Conservation (phyloP, 1,139 yeast genomes). For the Blastobotrys persicus region DNA sequence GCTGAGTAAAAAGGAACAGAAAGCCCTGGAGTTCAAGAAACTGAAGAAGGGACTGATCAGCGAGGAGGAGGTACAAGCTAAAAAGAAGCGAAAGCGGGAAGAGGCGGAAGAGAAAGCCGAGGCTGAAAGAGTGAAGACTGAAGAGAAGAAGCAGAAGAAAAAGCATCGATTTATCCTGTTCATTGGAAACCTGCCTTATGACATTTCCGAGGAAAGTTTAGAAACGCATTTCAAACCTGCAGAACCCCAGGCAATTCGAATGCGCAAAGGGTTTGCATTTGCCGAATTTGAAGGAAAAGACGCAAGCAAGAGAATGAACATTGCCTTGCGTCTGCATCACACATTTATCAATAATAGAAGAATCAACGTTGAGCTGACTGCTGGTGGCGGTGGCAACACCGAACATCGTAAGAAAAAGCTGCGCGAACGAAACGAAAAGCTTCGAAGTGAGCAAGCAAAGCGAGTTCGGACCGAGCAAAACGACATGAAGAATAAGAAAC, state of each 20-base stretch:
- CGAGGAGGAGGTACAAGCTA: constrained; percentile 16
- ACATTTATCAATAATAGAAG: constrained; percentile 62
- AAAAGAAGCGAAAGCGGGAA: constrained; percentile 19
- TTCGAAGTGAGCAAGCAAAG: constrained; percentile 60
- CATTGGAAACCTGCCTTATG: constrained; percentile 90
- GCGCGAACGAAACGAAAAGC: constrained; percentile 71
- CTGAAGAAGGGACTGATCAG: constrained; percentile 41
- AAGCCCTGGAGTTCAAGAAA: constrained; percentile 65
- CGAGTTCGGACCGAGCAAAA: constrained; percentile 31
- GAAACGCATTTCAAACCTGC: constrained; percentile 71
- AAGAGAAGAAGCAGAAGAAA: constrained; percentile 19
- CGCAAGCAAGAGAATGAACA: constrained; percentile 67
- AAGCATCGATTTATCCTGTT: constrained; percentile 68
- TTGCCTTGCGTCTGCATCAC: constrained; percentile 81
- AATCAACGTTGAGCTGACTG: constrained; percentile 93
- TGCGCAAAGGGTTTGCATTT: constrained; percentile 88
- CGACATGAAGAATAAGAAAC: constrained; percentile 31
- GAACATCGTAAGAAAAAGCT: constrained; percentile 66
- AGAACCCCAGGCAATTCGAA: constrained; percentile 76
- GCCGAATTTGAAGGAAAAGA: constrained; percentile 71
- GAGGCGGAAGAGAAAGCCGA: constrained; percentile 24
- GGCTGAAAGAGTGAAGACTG: constrained; percentile 45
- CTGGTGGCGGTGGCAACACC: constrained; percentile 97
- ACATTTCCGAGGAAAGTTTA: constrained; percentile 59
- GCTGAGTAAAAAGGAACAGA: constrained; percentile 44